Base-by-base conservation (phyloP, 371 early-diverging fungal genomes). In the Caulochytrium protostelioides region DNA sequence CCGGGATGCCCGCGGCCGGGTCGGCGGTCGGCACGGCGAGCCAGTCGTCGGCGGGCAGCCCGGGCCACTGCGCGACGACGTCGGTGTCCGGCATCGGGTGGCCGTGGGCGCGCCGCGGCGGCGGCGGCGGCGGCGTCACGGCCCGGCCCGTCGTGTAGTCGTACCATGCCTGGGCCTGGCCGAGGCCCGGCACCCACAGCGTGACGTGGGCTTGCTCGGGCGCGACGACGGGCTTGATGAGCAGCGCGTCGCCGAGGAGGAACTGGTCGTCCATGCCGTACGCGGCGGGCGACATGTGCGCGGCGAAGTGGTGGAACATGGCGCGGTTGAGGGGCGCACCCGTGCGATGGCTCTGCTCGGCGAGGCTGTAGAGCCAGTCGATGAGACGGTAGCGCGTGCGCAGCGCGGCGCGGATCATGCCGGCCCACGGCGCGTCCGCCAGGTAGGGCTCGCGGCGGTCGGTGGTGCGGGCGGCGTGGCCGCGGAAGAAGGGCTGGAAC, bases 401-500 rank as follows among this genome's bases (percentile, higher is more conserved):
- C 15, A 89, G 48, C 4, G 76, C 73, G 17, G 64, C 59, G 3
- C 81, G 73, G 22, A 81, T 75, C 35, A 63, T 60, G 1, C 49
- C 38, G 6, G 74, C 74, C 42, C 72, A 71, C 2, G 72, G 74
- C 34, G 82, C 83, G 13, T 79, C 85, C 52, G 80, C 72, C 20
- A 92, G 47, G 78, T 90, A 97, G 6, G 97, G 94, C 49, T 94
- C 94, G 22, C 91, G 72, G 14, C 97, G 76, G 55, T 83, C 84
- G 42, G 90, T 83, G 54, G 79, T 84, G 42, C 85, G 76, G 51
- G 85, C 84, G 4, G 86, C 84, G 55, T 89, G 90, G 1, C 69
- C 90, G 37, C 90, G 72, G 69, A 83, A 79, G 59, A 89, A 89
- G 4, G 90, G 90, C 39, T 85, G 83, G 56, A 74, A 79, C 4